Percentiles rank a stretch among this genome's conserved stretches.
These are phyloP conservation scores for Myxozyma mucilagina DNA, from an alignment of 805 yeast species.

Conservation along the genomic window DNA sequence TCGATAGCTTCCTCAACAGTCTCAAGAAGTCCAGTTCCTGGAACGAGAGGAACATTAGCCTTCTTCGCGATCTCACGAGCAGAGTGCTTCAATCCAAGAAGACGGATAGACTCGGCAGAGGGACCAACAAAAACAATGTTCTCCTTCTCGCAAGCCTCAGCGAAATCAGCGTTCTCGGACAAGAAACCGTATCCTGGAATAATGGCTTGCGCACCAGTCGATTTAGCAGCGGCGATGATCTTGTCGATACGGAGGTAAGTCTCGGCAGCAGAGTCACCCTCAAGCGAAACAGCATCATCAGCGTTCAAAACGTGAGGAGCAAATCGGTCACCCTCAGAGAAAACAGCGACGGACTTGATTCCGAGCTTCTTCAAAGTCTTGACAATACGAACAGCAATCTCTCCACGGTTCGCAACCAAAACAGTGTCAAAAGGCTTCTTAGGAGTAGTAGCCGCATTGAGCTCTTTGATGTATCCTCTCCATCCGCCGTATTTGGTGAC, in stretches of 20 bases:
- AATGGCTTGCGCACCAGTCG: constrained; percentile 86
- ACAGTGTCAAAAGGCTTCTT: constrained; percentile 46
- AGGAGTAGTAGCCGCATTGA: constrained; percentile 51
- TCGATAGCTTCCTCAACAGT: constrained; percentile 71
- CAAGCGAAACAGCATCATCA: constrained; percentile 75
- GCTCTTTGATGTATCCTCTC: constrained; percentile 58
- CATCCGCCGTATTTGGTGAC: constrained; percentile 90
- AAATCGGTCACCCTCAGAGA: constrained; percentile 85
- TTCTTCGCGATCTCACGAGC: constrained; percentile 89
- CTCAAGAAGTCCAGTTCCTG: constrained; percentile 87
- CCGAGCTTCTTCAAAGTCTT: constrained; percentile 79
- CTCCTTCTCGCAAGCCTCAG: constrained; percentile 79
- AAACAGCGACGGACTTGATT: constrained; percentile 81
- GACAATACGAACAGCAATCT: constrained; percentile 92
- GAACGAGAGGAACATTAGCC: constrained; percentile 95
- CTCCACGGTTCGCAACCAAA: constrained; percentile 96
- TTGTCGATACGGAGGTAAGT: constrained; percentile 86
- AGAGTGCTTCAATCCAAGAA: constrained; percentile 90
- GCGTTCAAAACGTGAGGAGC: constrained; percentile 84
- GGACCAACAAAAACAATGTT: constrained; percentile 97
- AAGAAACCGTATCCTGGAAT: constrained; percentile 97
- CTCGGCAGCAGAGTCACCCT: constrained; percentile 85
- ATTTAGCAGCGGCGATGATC: constrained; percentile 80
- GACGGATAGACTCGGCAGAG: constrained; percentile 86
- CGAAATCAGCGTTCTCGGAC: constrained; percentile 94